Evolutionary conservation across 805 yeast genomes (phyloP).

Genomic region (Clavispora santaluciae): DNA sequence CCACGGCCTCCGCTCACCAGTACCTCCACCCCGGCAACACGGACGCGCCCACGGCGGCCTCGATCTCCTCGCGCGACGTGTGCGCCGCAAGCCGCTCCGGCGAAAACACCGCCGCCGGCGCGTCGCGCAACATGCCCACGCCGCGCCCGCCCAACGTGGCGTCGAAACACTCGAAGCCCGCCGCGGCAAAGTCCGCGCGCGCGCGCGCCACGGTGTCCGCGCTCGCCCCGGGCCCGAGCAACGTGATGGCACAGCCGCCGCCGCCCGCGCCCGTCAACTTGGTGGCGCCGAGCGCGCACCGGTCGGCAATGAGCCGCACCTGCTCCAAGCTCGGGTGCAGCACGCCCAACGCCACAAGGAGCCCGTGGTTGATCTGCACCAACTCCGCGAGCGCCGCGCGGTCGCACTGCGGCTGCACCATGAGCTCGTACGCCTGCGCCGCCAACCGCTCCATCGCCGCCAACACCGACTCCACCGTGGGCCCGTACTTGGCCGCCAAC

Average conservation of each 20-base stretch:
- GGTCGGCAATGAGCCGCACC: conserved; percentile 63
- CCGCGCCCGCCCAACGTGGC: conserved; percentile 90
- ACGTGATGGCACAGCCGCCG: conserved; percentile 95
- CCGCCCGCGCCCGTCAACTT: conserved; percentile 99
- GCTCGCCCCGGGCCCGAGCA: conserved; percentile 47
- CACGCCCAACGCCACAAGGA: conserved; percentile 81
- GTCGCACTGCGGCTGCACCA: conserved; percentile 49
- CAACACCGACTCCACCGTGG: conserved; percentile 52
- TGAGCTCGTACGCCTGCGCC: conserved; percentile 62
- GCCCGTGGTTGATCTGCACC: conserved; percentile 80
- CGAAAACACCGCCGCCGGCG: conserved; percentile 16
- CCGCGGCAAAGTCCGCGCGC: conserved; percentile 28
- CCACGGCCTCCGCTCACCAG: no score
- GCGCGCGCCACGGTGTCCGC: conserved; percentile 34
- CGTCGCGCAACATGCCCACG: conserved; percentile 48
- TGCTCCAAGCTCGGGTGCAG: conserved; percentile 88
- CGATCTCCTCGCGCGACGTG: conserved; percentile 43
- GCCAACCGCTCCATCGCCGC: conserved; percentile 76
- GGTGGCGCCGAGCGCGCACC: conserved; percentile 69
- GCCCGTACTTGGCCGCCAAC: conserved; percentile 49
- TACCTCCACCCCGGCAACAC: conserved; percentile 48
- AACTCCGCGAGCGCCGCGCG: conserved; percentile 51
- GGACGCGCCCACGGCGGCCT: conserved; percentile 42
- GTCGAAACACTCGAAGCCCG: conserved; percentile 70
- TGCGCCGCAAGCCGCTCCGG: conserved; percentile 34